Base-by-base conservation (phyloP, 2,329 filamentous ascomycete genomes). In the Fusarium virguliforme region DNA sequence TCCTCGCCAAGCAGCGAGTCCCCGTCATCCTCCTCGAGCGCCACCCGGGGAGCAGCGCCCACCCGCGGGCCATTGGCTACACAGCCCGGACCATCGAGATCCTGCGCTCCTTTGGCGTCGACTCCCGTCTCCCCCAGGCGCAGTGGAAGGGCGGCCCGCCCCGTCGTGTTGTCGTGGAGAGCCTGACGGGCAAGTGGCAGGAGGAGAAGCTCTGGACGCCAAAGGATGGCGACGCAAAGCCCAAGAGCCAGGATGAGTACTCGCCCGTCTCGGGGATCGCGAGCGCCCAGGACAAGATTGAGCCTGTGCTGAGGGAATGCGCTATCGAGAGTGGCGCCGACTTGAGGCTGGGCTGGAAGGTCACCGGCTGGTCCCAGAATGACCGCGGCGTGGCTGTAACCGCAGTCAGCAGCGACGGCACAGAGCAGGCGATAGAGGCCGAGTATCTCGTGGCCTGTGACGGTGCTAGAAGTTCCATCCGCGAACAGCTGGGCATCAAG, bases 381-480 rank as follows among this genome's bases (percentile, higher is more conserved):
- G 8, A 66, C 60, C 4, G 62, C 2, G 59, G 69, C 2, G 66
- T 73, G 2, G 13, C 10, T 13, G 68, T 70, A 4, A 41, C 46
- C 0, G 48, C 62, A 2, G 46, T 62, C 9, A 46, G 62, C 26
- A 15, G 18, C 2, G 40, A 64, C 15, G 66, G 63, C 0, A 4
- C 22, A 7, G 37, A 43, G 65, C 78, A 50, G 32, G 71, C 62
- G 6, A 56, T 83, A n/a, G 59, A 60, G 3, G 79, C 76, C 8
- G 72, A 77, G 3, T 83, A 83, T 59, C 70, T 83, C 18, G 77
- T 84, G 18, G 80, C 80, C 12, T 80, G 79, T 34, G 82, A 83
- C 55, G 81, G 82, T 10, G 76, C 75, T 9, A 59, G 67, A 30
- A 80, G 78, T 62, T 68, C 62, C 0, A 68, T 81, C 4, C 68